A percentile compares a stretch with the other conserved stretches of the same genome.
phyloP scores from a whole-genome alignment of 2,329 filamentous ascomycete genomes.

The Ophiostoma australiae region DNA sequence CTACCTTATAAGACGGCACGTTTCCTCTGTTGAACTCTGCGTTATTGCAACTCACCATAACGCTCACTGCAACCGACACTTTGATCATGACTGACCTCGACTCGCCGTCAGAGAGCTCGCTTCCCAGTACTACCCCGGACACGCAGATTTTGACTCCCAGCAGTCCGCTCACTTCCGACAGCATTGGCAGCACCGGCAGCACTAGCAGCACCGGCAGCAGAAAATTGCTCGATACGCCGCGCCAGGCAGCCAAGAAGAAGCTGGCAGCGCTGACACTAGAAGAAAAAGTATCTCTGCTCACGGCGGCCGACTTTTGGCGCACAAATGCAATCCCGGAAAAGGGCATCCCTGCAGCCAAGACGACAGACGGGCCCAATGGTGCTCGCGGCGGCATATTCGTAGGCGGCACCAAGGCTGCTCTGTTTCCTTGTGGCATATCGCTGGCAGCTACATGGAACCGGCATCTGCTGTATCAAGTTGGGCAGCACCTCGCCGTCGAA shows the following conservation, averaged over 20 bases:
- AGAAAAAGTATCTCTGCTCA: slow-evolving; percentile 52
- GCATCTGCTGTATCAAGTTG: slow-evolving; percentile 58
- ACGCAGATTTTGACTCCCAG: neutral
- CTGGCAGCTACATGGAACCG: slow-evolving; percentile 76
- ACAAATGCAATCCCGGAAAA: slow-evolving; percentile 59
- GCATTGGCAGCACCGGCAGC: neutral
- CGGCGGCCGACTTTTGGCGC: slow-evolving; percentile 65
- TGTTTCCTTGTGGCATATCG: slow-evolving; percentile 74
- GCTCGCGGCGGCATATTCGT: slow-evolving; percentile 65
- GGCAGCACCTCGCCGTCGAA: neutral
- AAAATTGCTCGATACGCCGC: neutral
- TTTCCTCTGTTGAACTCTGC: neutral
- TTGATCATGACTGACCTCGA: neutral
- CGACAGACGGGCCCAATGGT: slow-evolving; percentile 66
- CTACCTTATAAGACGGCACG: neutral
- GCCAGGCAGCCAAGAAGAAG: neutral
- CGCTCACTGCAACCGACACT: too few relatives aligned
- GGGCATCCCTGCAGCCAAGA: slow-evolving; percentile 60
- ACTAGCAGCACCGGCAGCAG: neutral
- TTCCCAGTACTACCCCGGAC: neutral
- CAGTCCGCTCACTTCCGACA: neutral
- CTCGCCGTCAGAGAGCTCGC: neutral
- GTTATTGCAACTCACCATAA: neutral
- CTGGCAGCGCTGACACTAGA: neutral
- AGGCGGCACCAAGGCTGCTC: slow-evolving; percentile 64